A percentile compares a stretch with the other conserved stretches of the same genome.
Evolutionary conservation across 164 flowering plant genomes (phyloP).

Genomic region (Nelumbo lutea): DNA sequence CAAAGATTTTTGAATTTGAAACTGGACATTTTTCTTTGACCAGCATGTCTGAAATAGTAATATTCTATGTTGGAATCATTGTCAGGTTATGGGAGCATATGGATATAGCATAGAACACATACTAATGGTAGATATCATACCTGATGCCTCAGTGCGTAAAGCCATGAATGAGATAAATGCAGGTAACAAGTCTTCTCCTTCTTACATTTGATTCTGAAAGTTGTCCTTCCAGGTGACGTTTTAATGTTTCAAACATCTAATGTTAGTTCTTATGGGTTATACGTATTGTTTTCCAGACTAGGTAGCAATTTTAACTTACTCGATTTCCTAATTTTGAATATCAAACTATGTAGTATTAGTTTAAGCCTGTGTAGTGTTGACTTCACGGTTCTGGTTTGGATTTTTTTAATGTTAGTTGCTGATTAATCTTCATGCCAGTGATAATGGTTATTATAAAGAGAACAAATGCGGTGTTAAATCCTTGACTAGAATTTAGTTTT

Average conservation of each 20-base stretch:
- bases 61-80: constrained; percentile 12
- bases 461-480: too few species aligned
- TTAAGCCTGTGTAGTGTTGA: neutral
- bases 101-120: constrained; percentile 98
- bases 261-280: neutral
- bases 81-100: constrained; percentile 93
- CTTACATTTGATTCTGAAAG: neutral
- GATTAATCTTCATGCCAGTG: neutral
- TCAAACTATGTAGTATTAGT: neutral
- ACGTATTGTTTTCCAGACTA: neutral
- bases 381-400: neutral
- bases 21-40: neutral
- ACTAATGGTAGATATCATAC: constrained; percentile 94
- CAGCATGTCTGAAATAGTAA: neutral
- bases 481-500: too few species aligned
- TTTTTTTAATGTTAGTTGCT: neutral
- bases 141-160: constrained; percentile 83
- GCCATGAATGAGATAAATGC: constrained; percentile 99
- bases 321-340: neutral
- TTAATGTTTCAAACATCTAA: neutral
- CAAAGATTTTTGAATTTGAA: neutral
- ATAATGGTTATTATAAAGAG: too few species aligned
- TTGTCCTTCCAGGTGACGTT: neutral
- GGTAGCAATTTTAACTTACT: neutral
- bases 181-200: constrained; percentile 38